Evolutionary conservation across 1,139 yeast species (phyloP), one percentile per base, ranked within the genome.

Genomic region (Nadsonia starkeyi-henricii): DNA sequence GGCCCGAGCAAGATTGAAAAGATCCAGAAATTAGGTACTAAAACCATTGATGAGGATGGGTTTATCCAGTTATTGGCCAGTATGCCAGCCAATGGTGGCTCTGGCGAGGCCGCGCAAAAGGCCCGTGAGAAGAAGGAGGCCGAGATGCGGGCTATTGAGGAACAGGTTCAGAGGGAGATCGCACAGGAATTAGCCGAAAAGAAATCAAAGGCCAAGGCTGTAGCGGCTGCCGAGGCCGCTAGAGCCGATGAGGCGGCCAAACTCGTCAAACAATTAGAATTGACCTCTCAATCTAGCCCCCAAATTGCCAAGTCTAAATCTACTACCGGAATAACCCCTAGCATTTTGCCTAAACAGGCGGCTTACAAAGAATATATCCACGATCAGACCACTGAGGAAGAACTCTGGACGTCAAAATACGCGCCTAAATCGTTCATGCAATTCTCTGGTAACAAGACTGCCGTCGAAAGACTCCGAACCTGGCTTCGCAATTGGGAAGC

Each of bases 71-170:
- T 91, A 53, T 72, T 91, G 48, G 61, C 71, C 17, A 74, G 78
- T 12, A 85, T 91, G 95, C 98, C 98, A 0, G 81, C 81, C 3
- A 89, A 83, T 56, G 98, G 98, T 28, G 98, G 98, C 0, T 76
- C 76, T 43, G 85, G 95, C 18, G 83, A 68, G 17, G 77, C 71
- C 1, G 97, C 97, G 0, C 74, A 75, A 51, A 78, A 77, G 55
- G 95, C 94, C 1, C 71, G 78, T 53, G 70, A 69, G 42, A 85
- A 85, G 64, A 73, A 83, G 55, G 78, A 77, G 54, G 78, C 74
- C 51, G 91, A 84, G 57, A 88, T 81, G 56, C 66, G 67, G 43
- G 66, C 65, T 50, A 55, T 71, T 23, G 73, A 73, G 52, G 77
- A 78, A 41, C 83, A 81, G 1, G 65, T 68, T 43, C 46, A 49